Evolutionary conservation across 2,329 filamentous ascomycete species (phyloP).

Genomic region (Apiospora aurea): DNA sequence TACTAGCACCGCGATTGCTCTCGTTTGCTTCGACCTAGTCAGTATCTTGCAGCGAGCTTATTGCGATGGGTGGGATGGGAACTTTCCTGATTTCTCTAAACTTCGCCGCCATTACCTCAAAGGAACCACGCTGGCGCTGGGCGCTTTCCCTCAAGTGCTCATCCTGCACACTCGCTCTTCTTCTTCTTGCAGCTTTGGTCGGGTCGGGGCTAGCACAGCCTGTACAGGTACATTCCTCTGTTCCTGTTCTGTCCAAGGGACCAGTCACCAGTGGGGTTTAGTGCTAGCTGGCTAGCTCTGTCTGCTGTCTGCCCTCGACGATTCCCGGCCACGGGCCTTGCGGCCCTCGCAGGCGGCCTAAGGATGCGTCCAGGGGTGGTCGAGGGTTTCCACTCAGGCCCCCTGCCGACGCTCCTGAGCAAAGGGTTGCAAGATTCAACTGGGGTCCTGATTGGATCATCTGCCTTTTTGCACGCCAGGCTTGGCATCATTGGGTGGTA

Average conservation of each 20-base stretch:
- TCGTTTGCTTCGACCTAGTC: slow-evolving; percentile 5
- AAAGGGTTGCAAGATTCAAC: slow-evolving; percentile 7
- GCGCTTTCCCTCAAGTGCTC: slow-evolving; percentile 12
- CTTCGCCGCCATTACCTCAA: slow-evolving; percentile 18
- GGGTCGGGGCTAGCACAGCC: no score
- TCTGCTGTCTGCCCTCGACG: not conserved
- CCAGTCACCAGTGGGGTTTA: slow-evolving; percentile 12
- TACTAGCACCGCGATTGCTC: not conserved
- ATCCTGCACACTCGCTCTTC: not conserved
- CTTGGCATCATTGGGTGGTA: slow-evolving; percentile 9
- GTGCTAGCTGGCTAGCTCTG: not conserved
- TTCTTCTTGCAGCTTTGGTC: not conserved
- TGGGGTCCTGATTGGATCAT: slow-evolving; percentile 17
- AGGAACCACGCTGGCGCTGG: not conserved
- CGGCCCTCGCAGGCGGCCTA: not conserved
- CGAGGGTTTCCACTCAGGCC: not conserved
- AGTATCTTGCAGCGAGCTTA: slow-evolving; percentile 2
- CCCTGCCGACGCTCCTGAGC: not conserved
- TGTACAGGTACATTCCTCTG: not conserved
- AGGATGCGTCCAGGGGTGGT: slow-evolving; percentile 1
- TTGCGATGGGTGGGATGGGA: slow-evolving; percentile 7
- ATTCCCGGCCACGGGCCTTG: slow-evolving; percentile 13
- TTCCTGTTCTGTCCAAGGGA: not conserved
- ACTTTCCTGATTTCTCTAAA: slow-evolving; percentile 8
- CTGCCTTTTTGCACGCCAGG: slow-evolving; percentile 6